Evolutionary conservation across 768 basidiomycete genomes (phyloP), one percentile per base, ranked within the genome.

Genomic region (Candolleomyces eurysporus): DNA sequence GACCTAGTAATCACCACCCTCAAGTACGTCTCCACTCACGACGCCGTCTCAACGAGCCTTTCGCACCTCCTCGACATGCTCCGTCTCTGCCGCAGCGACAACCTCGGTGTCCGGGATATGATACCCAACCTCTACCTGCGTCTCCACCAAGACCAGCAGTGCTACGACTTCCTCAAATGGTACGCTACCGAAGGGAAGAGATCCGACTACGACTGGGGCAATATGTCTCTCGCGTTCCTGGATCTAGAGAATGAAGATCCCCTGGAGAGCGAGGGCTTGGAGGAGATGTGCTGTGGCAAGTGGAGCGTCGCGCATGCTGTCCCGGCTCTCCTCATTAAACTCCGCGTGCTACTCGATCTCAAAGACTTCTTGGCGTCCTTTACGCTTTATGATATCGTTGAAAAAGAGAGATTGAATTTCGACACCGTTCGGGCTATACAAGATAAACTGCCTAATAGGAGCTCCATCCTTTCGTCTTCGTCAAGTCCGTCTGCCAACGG

Each of bases 141-240:
- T 14, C 49, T 64, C 30, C 32, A 48, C 17, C 59, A 50, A 17
- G 63, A 64, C 59, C 63, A 64, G 30, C 31, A 60, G 4, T 48
- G 48, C 19, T 64, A 64, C 58, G 63, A 64, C 32, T 64, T 64
- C 26, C 3, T 54, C 39, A 64, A 64, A 31, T 64, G 63, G 63
- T 61, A 58, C 30, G 54, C 48, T 0, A 61, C 59, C 19, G 49
- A 50, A 53, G 59, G 63, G 2, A 32, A 9, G 5, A 42, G 40
- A 11, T 2, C 13, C 10, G 55, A 60, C 39, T 61, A 61, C 45
- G 32, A 57, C 46, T 64, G 59, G 55, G 54, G 54, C 31, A 43
- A 64, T n/a, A 55, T 43, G 46, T 31, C 6, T 31, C 53, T 60
- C 10, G 45, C 53, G 10, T 63, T 26, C 43, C 48, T 63, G 31